Evolutionary conservation across 1,284 basidiomycete species (phyloP).

Genomic region (Acaromyces ingoldii): DNA sequence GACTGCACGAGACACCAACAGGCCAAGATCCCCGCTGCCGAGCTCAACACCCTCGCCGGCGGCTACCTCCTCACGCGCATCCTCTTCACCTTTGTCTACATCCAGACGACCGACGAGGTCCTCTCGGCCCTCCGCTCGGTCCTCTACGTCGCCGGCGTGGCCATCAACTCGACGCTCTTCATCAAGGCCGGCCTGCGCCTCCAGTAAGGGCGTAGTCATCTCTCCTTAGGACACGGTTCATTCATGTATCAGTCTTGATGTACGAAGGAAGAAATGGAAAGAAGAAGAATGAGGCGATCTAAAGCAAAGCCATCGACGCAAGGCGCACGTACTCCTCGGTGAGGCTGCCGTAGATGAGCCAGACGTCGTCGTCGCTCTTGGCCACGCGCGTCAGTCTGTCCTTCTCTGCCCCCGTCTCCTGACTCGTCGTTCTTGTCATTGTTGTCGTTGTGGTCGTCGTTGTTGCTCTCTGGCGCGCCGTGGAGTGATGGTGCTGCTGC

Average conservation of each 20-base stretch:
- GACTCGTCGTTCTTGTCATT: no score
- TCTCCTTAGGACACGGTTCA: no score
- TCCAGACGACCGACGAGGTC: background rate
- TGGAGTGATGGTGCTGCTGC: no score
- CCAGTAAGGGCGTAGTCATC: background rate
- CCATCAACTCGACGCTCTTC: constrained; percentile 17
- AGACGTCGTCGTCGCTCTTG: constrained; percentile 4
- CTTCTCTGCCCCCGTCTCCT: no score
- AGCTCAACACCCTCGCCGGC: constrained; percentile 7
- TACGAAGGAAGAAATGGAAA: no score
- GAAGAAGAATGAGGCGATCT: no score
- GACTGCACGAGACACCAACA: no score
- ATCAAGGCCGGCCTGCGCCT: constrained; percentile 5
- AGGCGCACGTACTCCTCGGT: constrained; percentile 9
- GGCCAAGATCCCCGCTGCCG: constrained; percentile 4
- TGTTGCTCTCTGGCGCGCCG: no score
- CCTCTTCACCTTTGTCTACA: constrained; percentile 9
- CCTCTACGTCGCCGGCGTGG: constrained; percentile 11
- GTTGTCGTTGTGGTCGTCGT: no score
- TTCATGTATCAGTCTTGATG: no score
- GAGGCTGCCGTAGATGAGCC: constrained; percentile 7
- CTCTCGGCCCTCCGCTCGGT: constrained; percentile 2
- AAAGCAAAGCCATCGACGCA: no score
- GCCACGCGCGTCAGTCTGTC: no score
- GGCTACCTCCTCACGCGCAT: constrained; percentile 12